Conservation (phyloP, 257 asterid species). For the Solanum peruvianum region DNA sequence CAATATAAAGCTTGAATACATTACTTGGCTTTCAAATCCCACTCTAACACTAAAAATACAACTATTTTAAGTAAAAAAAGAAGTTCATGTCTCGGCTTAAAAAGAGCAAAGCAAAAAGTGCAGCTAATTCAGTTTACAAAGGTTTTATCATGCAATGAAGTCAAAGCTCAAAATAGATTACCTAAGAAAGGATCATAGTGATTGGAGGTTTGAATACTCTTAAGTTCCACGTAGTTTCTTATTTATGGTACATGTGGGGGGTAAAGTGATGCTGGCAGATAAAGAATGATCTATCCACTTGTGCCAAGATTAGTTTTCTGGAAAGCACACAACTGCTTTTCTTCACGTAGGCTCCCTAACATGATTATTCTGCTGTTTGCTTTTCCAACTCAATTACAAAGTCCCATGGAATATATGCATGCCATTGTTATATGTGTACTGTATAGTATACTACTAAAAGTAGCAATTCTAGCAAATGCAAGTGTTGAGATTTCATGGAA, state of each 20-base stretch:
- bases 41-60: background rate
- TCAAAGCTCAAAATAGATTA: background rate
- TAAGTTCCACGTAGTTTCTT: background rate
- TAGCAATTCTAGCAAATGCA: background rate
- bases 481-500: background rate
- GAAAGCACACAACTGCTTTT: background rate
- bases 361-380: background rate
- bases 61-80: background rate
- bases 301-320: background rate
- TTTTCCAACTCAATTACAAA: background rate
- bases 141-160: background rate
- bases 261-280: background rate
- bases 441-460: background rate
- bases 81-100: background rate
- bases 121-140: background rate
- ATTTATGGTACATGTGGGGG: background rate
- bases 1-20: background rate
- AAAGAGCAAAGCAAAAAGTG: background rate
- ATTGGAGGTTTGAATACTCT: background rate
- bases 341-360: background rate
- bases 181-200: background rate
- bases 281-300: background rate
- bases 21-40: background rate
- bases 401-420: background rate
- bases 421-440: background rate